These are phyloP conservation scores for Ascochyta pisi DNA, from an alignment of 2,329 filamentous ascomycete species.

Conservation along the genomic window DNA sequence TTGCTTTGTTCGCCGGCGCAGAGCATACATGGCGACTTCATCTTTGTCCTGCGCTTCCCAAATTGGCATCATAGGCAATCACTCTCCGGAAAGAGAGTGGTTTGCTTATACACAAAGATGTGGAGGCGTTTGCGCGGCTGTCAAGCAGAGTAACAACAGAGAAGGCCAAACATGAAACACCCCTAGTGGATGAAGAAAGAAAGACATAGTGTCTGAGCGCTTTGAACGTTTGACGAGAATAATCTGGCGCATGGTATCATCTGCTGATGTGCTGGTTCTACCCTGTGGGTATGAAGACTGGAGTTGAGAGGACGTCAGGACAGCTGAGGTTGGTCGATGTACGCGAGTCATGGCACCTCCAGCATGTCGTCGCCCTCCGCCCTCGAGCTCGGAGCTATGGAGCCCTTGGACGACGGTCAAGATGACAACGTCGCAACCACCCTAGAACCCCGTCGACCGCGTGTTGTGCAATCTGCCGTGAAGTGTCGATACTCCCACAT, in stretches of 20 bases:
- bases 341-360: conserved; percentile 1
- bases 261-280: too few relatives aligned
- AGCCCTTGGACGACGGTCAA: neutral
- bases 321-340: conserved; percentile 27
- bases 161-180: neutral
- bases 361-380: conserved; percentile 8
- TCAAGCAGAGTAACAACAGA: neutral
- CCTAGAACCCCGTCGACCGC: too few relatives aligned
- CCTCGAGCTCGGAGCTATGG: conserved; percentile 5
- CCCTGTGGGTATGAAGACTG: too few relatives aligned
- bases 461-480: neutral
- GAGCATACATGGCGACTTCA: neutral
- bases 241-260: too few relatives aligned
- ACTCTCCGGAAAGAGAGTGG: neutral
- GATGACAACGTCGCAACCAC: neutral
- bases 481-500: neutral
- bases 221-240: too few relatives aligned
- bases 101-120: conserved; percentile 1
- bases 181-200: neutral
- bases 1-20: neutral
- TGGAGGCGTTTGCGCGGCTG: neutral
- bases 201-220: neutral
- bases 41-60: neutral
- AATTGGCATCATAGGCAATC: neutral
- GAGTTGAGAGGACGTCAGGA: conserved; percentile 45